Evolutionary conservation across 176 grass and related monocot genomes (phyloP), one percentile per base, ranked within the genome.

Genomic region (Avena insularis): DNA sequence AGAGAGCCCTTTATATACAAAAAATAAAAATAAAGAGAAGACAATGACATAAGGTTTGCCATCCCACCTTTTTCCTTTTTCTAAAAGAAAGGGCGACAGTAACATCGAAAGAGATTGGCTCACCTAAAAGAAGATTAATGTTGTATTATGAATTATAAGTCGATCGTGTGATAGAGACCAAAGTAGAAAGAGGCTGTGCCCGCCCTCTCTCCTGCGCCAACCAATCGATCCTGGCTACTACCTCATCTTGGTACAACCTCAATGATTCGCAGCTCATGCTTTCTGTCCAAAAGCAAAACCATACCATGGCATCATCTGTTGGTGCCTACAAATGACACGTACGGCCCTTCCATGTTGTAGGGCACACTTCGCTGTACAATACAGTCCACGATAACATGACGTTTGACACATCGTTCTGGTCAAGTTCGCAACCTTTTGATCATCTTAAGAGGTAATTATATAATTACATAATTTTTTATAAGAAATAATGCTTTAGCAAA

Each of bases 21-120:
- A 71, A n/a, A 8, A 8, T 1, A 0, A 31, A 31, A 4, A 63
- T 0, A 40, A 55, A 82, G 53, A 14, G 14, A 4, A 12, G n/a
- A 40, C 12, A 57, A 83, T 27, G 17, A 78, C 79, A 86, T 78
- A 78, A 49, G 64, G 84, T 51, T 90, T 77, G 16, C 82, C 82
- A 23, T 9, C 27, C 8, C 19, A 11, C 36, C 5, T 12, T n/a
- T 71, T 90, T 43, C 1, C 64, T 73, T 57, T 87, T 87, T 83
- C 21, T 10, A 80, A 88, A 88, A 84, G 38, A 81, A 91, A 81
- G 77, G 16, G 38, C 45, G 90, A 88, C 15, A 80, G 69, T 23
- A 91, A 91, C 50, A 77, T 50, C 75, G 82, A 91, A 88, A 88
- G 81, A 84, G 69, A 84, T 77, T 77, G 67, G 59, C 85, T 87